Conservation (phyloP, 192 early-diverging fungal species). For the Geranomyces variabilis region DNA sequence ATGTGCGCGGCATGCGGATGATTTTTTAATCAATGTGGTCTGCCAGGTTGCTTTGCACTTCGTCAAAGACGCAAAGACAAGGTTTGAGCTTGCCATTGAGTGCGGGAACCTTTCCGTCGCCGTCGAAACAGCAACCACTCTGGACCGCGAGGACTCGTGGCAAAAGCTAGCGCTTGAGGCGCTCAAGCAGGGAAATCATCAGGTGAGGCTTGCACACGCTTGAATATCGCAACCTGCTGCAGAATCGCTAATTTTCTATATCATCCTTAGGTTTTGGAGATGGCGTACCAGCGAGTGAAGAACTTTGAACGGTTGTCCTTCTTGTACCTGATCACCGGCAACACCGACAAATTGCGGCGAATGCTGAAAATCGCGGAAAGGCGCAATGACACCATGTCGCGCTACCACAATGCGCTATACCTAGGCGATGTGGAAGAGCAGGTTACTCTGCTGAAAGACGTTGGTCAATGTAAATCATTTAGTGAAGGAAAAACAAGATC, state of each 20-base stretch:
- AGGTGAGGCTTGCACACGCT: conserved; percentile 44
- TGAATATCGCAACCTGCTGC: not conserved
- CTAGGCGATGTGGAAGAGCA: conserved; percentile 94
- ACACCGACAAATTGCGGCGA: conserved; percentile 86
- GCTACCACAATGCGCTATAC: conserved; percentile 91
- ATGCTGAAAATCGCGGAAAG: conserved; percentile 94
- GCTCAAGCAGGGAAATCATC: conserved; percentile 86
- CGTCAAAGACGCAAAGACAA: conserved; percentile 94
- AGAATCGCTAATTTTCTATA: not conserved
- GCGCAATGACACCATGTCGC: conserved; percentile 82
- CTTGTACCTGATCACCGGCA: conserved; percentile 92
- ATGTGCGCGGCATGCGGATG: not conserved
- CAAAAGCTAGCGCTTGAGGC: conserved; percentile 86
- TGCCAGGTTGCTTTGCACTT: conserved; percentile 90
- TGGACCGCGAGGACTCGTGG: conserved; percentile 92
- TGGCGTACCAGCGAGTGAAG: conserved; percentile 88
- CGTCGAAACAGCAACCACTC: conserved; percentile 87
- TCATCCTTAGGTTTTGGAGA: conserved; percentile 72
- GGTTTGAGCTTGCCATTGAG: conserved; percentile 95
- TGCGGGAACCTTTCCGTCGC: conserved; percentile 97
- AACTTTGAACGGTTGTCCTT: conserved; percentile 94
- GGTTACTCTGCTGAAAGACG: conserved; percentile 76
- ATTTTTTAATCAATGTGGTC: not conserved
- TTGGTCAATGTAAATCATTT: conserved; percentile 76
- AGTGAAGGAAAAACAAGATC: too few relatives aligned